Base-by-base conservation (phyloP, 768 basidiomycete species). In the Naematelia aurantialba region DNA sequence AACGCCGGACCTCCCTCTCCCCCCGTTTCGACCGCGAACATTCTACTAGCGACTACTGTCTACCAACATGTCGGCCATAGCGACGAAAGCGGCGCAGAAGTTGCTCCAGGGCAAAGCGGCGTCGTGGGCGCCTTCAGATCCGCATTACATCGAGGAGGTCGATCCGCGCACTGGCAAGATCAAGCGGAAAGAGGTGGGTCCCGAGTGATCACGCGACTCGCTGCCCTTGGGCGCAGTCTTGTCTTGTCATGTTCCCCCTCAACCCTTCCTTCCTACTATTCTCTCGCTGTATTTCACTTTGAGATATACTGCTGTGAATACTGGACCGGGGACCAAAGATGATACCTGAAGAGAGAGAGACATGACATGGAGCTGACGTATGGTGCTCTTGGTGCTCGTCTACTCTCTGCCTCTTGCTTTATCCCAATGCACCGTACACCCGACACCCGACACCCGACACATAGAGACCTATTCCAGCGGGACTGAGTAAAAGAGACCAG, bases 401-500 rank as follows among this genome's bases (percentile, higher is more conserved):
- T n/a, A n/a, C n/a, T n/a, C n/a, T n/a, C n/a, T n/a, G n/a, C n/a
- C n/a, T n/a, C n/a, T n/a, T n/a, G n/a, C n/a, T n/a, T n/a, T n/a
- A n/a, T n/a, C n/a, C n/a, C n/a, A n/a, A n/a, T n/a, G n/a, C n/a
- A n/a, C n/a, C n/a, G n/a, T n/a, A n/a, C n/a, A n/a, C n/a, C n/a
- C n/a, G n/a, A n/a, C n/a, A n/a, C n/a, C n/a, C n/a, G n/a, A n/a
- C n/a, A n/a, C n/a, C n/a, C n/a, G n/a, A n/a, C n/a, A n/a, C 59
- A 89, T 88, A 83, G 89, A 42, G 83, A 81, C 17, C 76, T 83
- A 56, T 71, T 0, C 91, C 91, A 0, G 83, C 84, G 8, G 91
- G 91, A 0, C 81, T 96, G 1, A 88, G 88, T 0, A 74, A 81
- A 14, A 83, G 87, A 22, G 93, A 96, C 65, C 82, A 83, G 34